Evolutionary conservation across 345 rosid genomes (phyloP), one percentile per base, ranked within the genome.

Genomic region (Gossypium australe): DNA sequence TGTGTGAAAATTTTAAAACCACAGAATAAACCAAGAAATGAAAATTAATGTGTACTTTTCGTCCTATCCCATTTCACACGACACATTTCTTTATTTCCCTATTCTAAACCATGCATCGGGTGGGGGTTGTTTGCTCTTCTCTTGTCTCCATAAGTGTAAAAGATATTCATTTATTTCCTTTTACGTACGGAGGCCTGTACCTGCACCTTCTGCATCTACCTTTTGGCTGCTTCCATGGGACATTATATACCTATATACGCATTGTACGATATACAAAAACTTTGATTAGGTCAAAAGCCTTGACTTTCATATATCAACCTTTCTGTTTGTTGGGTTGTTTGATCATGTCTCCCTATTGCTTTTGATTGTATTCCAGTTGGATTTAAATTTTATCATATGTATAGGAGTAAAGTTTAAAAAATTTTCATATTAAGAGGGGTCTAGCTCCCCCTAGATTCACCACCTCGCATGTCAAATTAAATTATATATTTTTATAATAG

Each of bases 141-240:
- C 41, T 11, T 24, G 41, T 12, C 18, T 67, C 11, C 7, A 22
- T 11, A 67, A 47, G 12, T 45, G 2, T 12, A 22, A 45, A 67
- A 27, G 11, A 22, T 45, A 47, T 3, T n/a, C 20, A 22, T 67
- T 6, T 67, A 4, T 67, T 47, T 49, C 10, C 0, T 27, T 68
- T 2, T 25, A 69, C 29, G 73, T 51, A 52, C 72, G 25, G 72
- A 27, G 34, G 5, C 9, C 60, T 69, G 72, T 69, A 69, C 72
- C 45, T 69, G 45, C 22, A 51, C 3, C 16, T 69, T 69, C 24
- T 22, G 24, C 24, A 22, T 22, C 24, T 22, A 22, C 24, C 59
- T 69, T 27, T 51, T 27, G 25, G 47, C 60, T 52, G 47, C 16
- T 7, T 29, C 45, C 25, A 29, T 51, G 6, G 45, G 25, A 17